Percentiles rank a stretch among this genome's conserved stretches.
phyloP scores from a whole-genome alignment of 2,329 filamentous ascomycete genomes.

The Ascochyta lentis region DNA sequence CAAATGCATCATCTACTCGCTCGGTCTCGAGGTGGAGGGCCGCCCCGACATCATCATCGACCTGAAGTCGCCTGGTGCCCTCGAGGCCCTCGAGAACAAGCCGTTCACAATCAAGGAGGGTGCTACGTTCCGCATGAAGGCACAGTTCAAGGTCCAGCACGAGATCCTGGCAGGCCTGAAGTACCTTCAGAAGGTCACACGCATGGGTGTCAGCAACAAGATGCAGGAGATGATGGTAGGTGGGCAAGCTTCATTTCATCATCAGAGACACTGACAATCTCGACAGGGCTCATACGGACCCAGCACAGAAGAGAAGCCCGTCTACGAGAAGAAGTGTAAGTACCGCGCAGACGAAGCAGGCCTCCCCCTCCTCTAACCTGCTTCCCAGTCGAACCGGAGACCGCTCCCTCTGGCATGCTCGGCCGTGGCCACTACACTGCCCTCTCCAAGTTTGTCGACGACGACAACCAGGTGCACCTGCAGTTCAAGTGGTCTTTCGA shows the following conservation, averaged over 20 bases:
- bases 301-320: constrained; percentile 83
- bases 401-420: constrained; percentile 90
- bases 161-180: constrained; percentile 94
- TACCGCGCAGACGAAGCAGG: not conserved
- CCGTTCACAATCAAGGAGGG: constrained; percentile 99
- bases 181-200: constrained; percentile 93
- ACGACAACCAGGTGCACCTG: constrained; percentile 89
- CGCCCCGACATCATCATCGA: constrained; percentile 89
- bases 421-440: constrained; percentile 90
- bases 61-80: constrained; percentile 74
- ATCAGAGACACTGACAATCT: constrained; percentile 16
- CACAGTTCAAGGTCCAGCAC: constrained; percentile 93
- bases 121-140: constrained; percentile 91
- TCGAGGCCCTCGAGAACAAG: constrained; percentile 82
- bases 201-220: constrained; percentile 88
- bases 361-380: constrained; percentile 11
- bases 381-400: constrained; percentile 79
- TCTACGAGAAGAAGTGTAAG: constrained; percentile 93
- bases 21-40: constrained; percentile 84
- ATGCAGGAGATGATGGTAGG: constrained; percentile 97
- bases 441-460: constrained; percentile 88
- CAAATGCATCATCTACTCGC: constrained; percentile 90
- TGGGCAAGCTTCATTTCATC: not conserved
- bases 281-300: constrained; percentile 86
- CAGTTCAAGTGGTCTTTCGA: constrained; percentile 96